A percentile compares a stretch with the other conserved stretches of the same genome.
These are phyloP conservation scores for Scheffersomyces illinoinensis DNA, from an alignment of 1,139 yeast species.

Conservation along the genomic window DNA sequence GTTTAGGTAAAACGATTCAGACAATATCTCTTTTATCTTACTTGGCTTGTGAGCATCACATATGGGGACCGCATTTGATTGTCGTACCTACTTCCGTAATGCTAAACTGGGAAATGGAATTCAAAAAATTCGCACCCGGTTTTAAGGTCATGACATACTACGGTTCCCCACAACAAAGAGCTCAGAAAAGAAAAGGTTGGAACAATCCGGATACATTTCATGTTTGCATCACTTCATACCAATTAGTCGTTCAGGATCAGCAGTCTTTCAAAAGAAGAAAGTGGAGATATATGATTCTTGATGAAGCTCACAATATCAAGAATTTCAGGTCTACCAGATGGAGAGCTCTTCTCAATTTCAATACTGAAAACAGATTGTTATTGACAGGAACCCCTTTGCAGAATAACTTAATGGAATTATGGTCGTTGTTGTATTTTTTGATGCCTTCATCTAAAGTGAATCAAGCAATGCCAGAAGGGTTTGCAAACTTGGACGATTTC, in stretches of 20 bases:
- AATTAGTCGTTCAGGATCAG: constrained; percentile 94
- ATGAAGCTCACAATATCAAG: constrained; percentile 97
- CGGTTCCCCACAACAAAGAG: constrained; percentile 97
- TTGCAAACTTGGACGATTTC: constrained; percentile 92
- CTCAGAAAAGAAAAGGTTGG: constrained; percentile 97
- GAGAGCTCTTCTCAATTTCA: constrained; percentile 93
- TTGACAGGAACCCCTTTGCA: constrained; percentile 96
- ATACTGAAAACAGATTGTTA: constrained; percentile 81
- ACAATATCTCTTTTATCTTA: constrained; percentile 86
- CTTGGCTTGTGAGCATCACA: constrained; percentile 87
- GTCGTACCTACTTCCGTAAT: constrained; percentile 98
- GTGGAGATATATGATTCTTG: constrained; percentile 96
- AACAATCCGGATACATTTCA: constrained; percentile 95
- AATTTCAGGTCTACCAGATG: constrained; percentile 95
- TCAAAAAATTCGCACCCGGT: constrained; percentile 97
- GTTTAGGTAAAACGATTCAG: constrained; percentile 95
- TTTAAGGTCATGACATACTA: constrained; percentile 93
- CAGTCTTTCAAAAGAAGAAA: constrained; percentile 86
- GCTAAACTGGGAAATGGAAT: constrained; percentile 99
- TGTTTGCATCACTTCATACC: constrained; percentile 95
- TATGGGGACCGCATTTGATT: constrained; percentile 98
- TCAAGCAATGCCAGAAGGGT: constrained; percentile 87
- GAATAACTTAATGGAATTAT: constrained; percentile 85
- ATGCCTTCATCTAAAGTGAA: constrained; percentile 87
- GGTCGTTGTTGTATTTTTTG: constrained; percentile 90